Conservation (phyloP, 495 filamentous ascomycete genomes). For the Podospora anserina region DNA sequence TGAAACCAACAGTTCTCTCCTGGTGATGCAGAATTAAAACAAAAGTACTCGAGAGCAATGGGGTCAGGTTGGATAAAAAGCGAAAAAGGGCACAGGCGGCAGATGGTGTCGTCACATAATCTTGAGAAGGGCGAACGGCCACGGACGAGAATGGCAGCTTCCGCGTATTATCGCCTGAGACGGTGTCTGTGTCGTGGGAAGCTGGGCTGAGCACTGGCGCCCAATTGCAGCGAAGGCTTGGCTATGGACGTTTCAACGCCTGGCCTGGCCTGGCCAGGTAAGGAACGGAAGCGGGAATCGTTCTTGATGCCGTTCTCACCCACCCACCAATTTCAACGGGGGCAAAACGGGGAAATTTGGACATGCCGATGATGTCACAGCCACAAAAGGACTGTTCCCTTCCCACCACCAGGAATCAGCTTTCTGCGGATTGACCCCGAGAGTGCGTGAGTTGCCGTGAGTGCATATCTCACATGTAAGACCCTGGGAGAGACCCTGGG, state of each 20-base stretch:
- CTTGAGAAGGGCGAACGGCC: neutral
- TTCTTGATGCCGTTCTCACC: neutral
- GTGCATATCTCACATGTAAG: neutral
- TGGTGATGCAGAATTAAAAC: constrained; percentile 1
- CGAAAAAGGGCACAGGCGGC: constrained; percentile 8
- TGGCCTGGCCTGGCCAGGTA: neutral
- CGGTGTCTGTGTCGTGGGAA: neutral
- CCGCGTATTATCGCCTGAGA: neutral
- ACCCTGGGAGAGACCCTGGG: neutral
- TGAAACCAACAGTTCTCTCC: neutral
- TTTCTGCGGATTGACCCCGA: neutral
- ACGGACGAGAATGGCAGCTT: neutral
- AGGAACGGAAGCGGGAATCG: neutral
- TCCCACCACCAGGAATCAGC: neutral
- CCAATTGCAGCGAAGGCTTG: neutral
- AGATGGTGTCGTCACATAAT: constrained; percentile 8
- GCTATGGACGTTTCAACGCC: neutral
- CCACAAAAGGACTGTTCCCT: no score
- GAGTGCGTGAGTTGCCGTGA: no score
- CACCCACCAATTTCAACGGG: neutral
- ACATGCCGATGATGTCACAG: neutral
- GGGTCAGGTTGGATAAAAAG: neutral
- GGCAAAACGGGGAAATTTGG: neutral
- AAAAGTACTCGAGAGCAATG: neutral
- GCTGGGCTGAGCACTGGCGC: neutral